Evolutionary conservation across 768 basidiomycete species (phyloP).

Genomic region (Podaxis sp.): DNA sequence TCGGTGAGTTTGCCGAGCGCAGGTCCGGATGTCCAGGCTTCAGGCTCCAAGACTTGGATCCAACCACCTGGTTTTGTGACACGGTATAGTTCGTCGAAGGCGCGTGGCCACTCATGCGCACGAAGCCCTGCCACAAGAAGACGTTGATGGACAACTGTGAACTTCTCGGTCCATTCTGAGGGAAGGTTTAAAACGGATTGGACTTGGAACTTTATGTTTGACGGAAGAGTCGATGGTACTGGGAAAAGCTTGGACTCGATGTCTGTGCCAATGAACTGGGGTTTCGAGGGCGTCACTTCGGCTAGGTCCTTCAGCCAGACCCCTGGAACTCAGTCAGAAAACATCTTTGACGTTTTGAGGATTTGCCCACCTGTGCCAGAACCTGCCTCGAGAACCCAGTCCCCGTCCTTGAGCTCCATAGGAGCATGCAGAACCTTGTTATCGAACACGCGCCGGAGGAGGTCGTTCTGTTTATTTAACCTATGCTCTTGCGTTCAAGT

Average conservation of each 20-base stretch:
- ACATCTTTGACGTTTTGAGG: not conserved
- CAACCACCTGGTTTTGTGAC: slow-evolving; percentile 9
- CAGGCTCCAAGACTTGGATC: slow-evolving; percentile 1
- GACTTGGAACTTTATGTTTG: slow-evolving; percentile 3
- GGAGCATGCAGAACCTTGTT: slow-evolving; percentile 5
- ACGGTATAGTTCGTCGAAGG: slow-evolving; percentile 6
- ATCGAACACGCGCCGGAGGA: not conserved
- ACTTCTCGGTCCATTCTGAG: slow-evolving; percentile 9
- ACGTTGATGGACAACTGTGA: slow-evolving; percentile 11
- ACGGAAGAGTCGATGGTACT: not conserved
- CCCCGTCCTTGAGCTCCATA: not conserved
- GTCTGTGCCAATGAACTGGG: slow-evolving; percentile 5
- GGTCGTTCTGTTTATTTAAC: not conserved
- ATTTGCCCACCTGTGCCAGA: slow-evolving; percentile 3
- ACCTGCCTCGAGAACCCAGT: slow-evolving; percentile 8
- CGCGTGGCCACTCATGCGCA: slow-evolving; percentile 8
- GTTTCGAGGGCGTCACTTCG: not conserved
- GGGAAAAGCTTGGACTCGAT: slow-evolving; percentile 8
- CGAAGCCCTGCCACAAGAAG: slow-evolving; percentile 6
- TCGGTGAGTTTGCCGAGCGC: not conserved
- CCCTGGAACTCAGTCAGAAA: not conserved
- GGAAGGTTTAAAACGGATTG: slow-evolving; percentile 10
- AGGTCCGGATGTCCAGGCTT: slow-evolving; percentile 4
- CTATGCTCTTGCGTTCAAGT: not conserved
- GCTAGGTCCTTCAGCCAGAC: slow-evolving; percentile 6